Evolutionary conservation across 495 filamentous ascomycete species (phyloP), one percentile per base, ranked within the genome.

Genomic region (Gamarada debralockiae): DNA sequence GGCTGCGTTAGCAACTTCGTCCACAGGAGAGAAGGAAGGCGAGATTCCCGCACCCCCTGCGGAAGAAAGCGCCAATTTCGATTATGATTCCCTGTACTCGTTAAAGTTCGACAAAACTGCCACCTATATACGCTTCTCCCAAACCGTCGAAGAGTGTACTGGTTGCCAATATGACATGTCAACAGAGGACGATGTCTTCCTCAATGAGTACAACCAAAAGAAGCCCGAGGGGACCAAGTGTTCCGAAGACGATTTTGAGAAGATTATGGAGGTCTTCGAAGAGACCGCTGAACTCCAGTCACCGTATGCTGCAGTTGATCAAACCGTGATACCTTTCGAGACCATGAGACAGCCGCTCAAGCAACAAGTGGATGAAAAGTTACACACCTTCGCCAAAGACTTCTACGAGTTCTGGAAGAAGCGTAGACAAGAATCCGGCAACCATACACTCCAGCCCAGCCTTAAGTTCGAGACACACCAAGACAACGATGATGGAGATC

Each of bases 71-170:
- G 89, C 85, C 63, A 78, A 76, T 48, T 77, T 89, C 58, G 77
- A 84, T 66, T 98, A 96, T 86, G 89, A 92, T 61, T 76, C 85
- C 55, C 80, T 96, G 47, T 97, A 97, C 66, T 81, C 88, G 27
- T 81, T 78, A 44, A 69, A 73, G 39, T 95, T 91, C 71, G 78
- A 80, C 63, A 84, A 93, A 63, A 90, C 95, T 25, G 82, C 86
- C 55, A 91, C 90, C 47, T 97, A 97, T 70, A 96, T 97, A 63
- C 89, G 93, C 65, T 98, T 95, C 74, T 96, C 92, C 52, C 90
- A 92, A 52, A 98, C 93, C 3, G 95, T 98, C 43, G 93, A 98
- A 72, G 93, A 98, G 66, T 92, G 85, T 60, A 74, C 69, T 50
- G 85, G 88, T 55, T 86, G 82, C 65, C 80, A 84, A 55, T 97